A percentile compares a stretch with the other conserved stretches of the same genome.
Conservation (phyloP, 2,329 filamentous ascomycete genomes). For the Xylariaceae sp. region DNA sequence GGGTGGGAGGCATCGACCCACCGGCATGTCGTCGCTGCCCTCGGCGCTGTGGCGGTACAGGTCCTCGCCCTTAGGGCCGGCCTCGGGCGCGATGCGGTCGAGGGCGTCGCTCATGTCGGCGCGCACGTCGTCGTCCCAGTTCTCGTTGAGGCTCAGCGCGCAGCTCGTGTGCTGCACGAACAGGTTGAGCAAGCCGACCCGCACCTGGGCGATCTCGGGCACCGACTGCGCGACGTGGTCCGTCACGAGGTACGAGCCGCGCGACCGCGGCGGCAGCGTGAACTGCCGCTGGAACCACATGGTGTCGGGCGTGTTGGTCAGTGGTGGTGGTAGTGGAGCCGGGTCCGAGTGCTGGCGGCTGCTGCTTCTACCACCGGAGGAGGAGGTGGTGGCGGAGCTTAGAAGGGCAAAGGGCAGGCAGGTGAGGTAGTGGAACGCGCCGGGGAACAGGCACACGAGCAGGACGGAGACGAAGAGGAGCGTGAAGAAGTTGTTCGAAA, state of each 20-base stretch:
- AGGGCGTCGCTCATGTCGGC: slow-evolving; percentile 90
- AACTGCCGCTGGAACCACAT: slow-evolving; percentile 82
- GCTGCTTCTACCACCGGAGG: slow-evolving; percentile 4
- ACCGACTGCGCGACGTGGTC: slow-evolving; percentile 62
- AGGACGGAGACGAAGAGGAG: slow-evolving; percentile 41
- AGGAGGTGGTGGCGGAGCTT: slow-evolving; percentile 7
- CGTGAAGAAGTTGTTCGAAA: slow-evolving; percentile 31
- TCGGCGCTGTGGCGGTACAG: slow-evolving; percentile 84
- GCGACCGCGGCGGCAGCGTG: slow-evolving; percentile 64
- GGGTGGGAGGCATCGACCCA: too few relatives aligned
- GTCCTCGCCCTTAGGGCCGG: slow-evolving; percentile 60
- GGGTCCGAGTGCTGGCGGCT: slow-evolving; percentile 3
- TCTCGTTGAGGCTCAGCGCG: slow-evolving; percentile 88
- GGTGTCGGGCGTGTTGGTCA: slow-evolving; percentile 32
- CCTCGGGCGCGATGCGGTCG: slow-evolving; percentile 77
- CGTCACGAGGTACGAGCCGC: slow-evolving; percentile 87
- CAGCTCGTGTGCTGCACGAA: slow-evolving; percentile 96
- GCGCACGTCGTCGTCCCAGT: slow-evolving; percentile 77
- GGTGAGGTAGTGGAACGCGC: slow-evolving; percentile 44
- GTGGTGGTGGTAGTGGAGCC: slow-evolving; percentile 9
- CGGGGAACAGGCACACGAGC: slow-evolving; percentile 44
- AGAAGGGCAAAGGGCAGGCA: slow-evolving; percentile 38
- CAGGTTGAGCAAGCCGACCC: slow-evolving; percentile 76
- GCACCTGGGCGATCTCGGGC: slow-evolving; percentile 76
- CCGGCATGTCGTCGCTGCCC: slow-evolving; percentile 90